Evolutionary conservation across 371 early-diverging fungal genomes (phyloP).

Genomic region (Mortierella sp.): DNA sequence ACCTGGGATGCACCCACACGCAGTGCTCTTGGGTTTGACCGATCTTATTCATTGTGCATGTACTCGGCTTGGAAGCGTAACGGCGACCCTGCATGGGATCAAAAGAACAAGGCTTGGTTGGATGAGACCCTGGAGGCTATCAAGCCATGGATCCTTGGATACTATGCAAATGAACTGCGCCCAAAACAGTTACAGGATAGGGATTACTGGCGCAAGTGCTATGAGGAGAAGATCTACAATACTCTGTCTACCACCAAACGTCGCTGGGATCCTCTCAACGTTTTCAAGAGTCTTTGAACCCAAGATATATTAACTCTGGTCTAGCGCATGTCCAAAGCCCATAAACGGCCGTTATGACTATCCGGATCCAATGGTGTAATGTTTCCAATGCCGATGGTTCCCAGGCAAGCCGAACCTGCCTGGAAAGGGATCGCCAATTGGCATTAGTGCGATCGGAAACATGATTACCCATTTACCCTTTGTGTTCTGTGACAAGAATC

Average conservation of each 20-base stretch:
- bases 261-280: constrained; percentile 47
- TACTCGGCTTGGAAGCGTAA: constrained; percentile 54
- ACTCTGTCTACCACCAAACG: constrained; percentile 28
- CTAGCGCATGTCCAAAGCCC: too few species aligned
- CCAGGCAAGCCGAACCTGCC: too few species aligned
- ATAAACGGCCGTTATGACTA: too few species aligned
- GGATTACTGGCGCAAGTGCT: constrained; percentile 53
- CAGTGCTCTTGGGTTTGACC: constrained; percentile 46
- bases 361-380: too few species aligned
- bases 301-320: too few species aligned
- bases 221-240: constrained; percentile 40
- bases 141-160: constrained; percentile 51
- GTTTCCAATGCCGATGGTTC: too few species aligned
- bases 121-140: constrained; percentile 47
- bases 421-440: too few species aligned
- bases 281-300: constrained; percentile 40
- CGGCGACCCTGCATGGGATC: constrained; percentile 33
- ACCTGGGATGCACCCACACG: constrained; percentile 47
- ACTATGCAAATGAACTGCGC: constrained; percentile 52
- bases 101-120: constrained; percentile 43
- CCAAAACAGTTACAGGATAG: constrained; percentile 34
- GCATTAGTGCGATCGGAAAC: too few species aligned
- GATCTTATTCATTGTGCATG: constrained; percentile 49
- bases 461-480: too few species aligned
- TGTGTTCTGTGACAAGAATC: too few species aligned